These are phyloP conservation scores for Irineochytrium annulatum DNA, from an alignment of 192 early-diverging fungal species.

Conservation along the genomic window DNA sequence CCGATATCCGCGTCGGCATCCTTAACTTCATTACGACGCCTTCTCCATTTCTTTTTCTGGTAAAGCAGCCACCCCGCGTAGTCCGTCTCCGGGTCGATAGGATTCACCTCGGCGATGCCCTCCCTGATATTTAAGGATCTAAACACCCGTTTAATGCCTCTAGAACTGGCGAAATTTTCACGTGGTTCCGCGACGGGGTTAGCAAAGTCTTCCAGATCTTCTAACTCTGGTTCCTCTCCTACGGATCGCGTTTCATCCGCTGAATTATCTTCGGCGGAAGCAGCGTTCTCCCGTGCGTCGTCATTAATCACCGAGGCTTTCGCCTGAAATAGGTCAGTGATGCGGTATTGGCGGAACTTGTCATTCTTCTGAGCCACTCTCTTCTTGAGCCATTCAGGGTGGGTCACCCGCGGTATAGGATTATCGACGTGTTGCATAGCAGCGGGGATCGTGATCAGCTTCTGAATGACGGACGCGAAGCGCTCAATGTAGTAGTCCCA, in stretches of 20 bases:
- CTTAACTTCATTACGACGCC: constrained; percentile 52
- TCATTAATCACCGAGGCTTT: too few relatives aligned
- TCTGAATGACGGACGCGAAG: constrained; percentile 92
- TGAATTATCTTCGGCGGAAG: constrained; percentile 4
- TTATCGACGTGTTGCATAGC: constrained; percentile 93
- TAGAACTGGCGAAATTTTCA: too few relatives aligned
- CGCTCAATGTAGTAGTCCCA: constrained; percentile 98
- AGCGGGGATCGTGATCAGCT: constrained; percentile 96
- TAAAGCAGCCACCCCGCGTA: constrained; percentile 72
- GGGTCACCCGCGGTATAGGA: constrained; percentile 85
- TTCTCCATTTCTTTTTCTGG: constrained; percentile 70
- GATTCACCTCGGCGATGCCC: too few relatives aligned
- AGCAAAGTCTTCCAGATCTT: too few relatives aligned
- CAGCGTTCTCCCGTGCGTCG: too few relatives aligned
- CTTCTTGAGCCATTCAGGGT: constrained; percentile 93
- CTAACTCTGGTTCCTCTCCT: constrained; percentile 19
- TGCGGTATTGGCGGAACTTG: constrained; percentile 76
- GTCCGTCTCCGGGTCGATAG: constrained; percentile 61
- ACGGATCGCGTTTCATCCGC: constrained; percentile 15
- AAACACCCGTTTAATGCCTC: too few relatives aligned
- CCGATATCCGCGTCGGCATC: constrained; percentile 19
- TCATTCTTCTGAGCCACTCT: constrained; percentile 72
- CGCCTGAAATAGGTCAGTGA: constrained; percentile 83
- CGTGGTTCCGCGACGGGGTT: too few relatives aligned
- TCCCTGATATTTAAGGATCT: too few relatives aligned